Base-by-base conservation (phyloP, 257 asterid genomes). In the Nicotiana benthamiana region DNA sequence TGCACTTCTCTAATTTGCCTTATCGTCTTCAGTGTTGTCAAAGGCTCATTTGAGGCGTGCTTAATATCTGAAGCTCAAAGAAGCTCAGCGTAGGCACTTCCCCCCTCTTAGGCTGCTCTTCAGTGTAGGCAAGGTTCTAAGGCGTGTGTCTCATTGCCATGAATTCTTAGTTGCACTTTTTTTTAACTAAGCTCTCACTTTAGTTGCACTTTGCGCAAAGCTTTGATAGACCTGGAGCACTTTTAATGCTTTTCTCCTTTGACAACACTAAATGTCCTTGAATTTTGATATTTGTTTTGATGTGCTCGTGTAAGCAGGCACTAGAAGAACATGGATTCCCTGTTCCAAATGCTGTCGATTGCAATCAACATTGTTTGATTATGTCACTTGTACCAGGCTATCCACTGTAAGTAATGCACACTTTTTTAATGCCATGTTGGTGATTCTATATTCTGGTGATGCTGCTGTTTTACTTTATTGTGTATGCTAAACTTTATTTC, bases 381-480 rank as follows among this genome's bases (percentile, higher is more conserved):
- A 96, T 96, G 99, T 96, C 99, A 76, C 99, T 92, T 59, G 56
- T 96, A 87, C 92, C 87, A 80, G 98, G 99, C 56, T 94, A 93
- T 84, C 97, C 97, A 52, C 97, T 96, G 98, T 96, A 91, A 87
- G 99, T 85, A 77, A 20, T 78, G 64, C 48, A 20, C 1, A 68
- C 28, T 7, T n/a, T 22, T n/a, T 20, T 59, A 8, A 0, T 12
- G 0, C 30, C 65, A 22, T 59, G 16, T 59, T 22, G 28, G 28
- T 59, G 28, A 16, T 6, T 20, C 30, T 59, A 59, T 6, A 9
- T 22, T 59, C 28, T 59, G 28, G 11, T 59, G 64, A 59, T 12
- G 11, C 65, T 57, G 30, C 9, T 59, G 65, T 59, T 20, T 59
- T 22, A 22, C 30, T 22, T 56, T 59, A 9, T 12, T 12, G 32